Conservation (phyloP, 2,329 filamentous ascomycete species). For the Biscogniauxia sp. region DNA sequence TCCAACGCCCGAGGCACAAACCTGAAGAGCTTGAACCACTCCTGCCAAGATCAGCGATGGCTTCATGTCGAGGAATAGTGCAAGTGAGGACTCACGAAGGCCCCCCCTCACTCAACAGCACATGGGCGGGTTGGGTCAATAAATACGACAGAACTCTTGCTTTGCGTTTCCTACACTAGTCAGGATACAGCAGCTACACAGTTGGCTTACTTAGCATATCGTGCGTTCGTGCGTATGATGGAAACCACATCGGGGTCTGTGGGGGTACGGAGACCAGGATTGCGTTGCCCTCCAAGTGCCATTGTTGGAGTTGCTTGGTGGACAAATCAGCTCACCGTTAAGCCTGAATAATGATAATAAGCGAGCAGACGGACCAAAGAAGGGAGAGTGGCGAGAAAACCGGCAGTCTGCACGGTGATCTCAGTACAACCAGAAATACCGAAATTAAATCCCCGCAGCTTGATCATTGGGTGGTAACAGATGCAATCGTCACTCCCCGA, state of each 20-base stretch:
- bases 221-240: not conserved
- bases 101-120: conserved; percentile 1
- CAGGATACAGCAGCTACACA: not conserved
- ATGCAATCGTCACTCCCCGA: not conserved
- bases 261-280: conserved; percentile 16
- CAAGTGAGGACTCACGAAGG: conserved; percentile 1
- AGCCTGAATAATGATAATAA: conserved; percentile 7
- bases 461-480: not conserved
- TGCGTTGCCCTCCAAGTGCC: not conserved
- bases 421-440: not conserved
- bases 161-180: conserved; percentile 6
- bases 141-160: not conserved
- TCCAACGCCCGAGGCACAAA: not conserved
- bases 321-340: conserved; percentile 6
- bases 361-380: not conserved
- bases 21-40: conserved; percentile 12
- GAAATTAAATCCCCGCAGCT: not conserved
- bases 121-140: not conserved
- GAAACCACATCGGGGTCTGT: conserved; percentile 17
- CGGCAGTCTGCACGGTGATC: conserved; percentile 1
- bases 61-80: conserved; percentile 10
- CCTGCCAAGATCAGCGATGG: conserved; percentile 12
- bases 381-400: not conserved
- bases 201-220: conserved; percentile 3
- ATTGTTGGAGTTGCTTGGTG: conserved; percentile 4